Base-by-base conservation (phyloP, 192 early-diverging fungal species). In the Podila verticillata region DNA sequence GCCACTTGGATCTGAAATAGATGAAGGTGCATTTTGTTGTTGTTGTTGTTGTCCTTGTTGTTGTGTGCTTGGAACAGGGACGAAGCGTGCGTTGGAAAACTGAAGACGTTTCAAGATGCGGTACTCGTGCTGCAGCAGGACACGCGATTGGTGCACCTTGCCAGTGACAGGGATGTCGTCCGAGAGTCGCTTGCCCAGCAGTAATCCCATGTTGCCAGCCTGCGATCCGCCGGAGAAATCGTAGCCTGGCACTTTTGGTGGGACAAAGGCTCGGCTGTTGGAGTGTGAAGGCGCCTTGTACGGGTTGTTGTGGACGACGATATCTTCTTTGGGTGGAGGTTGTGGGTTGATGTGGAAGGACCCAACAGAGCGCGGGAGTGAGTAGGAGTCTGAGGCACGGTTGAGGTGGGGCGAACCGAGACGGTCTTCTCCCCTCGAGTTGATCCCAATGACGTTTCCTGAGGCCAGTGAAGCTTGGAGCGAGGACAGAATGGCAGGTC, bases 81-180 rank as follows among this genome's bases (percentile, higher is more conserved):
- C 54, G 36, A 56, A 78, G 12, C 57, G 65, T 7, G 69, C 61
- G 19, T 80, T 72, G 28, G 56, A n/a, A 26, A 68, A 68, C 29
- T 63, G 20, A 5, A 80, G 61, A 17, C 70, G 59, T 44, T 80
- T 80, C 7, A 72, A 32, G 44, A 80, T 80, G 3, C 77, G 49
- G 31, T 80, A 69, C 35, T 80, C 77, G 54, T 80, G 77, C 26
- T 80, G 77, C 26, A 80, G 49, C 17, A 80, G 20, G 7, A 72
- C 32, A 7, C 66, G 59, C 7, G 77, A 80, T 31, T 71, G 65
- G 47, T 80, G 77, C 39, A 80, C 22, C 36, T 72, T 72, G 9
- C 70, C 77, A 3, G 70, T 68, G 2, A 80, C 70, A 24, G 31
- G 65, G 10, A 68, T 19, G 3, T 66, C 70, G 54, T 80, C 77